Evolutionary conservation across 768 basidiomycete species (phyloP), one percentile per base, ranked within the genome.

Genomic region (Leucogyrophana mollusca): DNA sequence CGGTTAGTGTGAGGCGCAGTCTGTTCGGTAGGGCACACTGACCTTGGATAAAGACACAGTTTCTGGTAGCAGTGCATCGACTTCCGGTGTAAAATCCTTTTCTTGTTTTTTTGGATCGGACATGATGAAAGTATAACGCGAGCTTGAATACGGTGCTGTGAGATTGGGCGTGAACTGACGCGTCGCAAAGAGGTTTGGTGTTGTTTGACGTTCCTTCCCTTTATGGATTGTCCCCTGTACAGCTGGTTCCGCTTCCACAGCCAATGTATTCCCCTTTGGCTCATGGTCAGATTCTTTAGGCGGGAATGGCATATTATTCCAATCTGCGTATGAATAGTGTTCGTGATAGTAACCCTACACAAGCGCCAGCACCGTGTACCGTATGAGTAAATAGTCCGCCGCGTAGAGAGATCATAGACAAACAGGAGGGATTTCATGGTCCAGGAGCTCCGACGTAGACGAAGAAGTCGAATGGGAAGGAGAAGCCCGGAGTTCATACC

Each of bases 61-160:
- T 59, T 90, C 82, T 22, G 85, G 85, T 5, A 94, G 66, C 3
- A 93, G 66, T 8, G 72, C 73, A 58, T 89, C 79, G 4, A 94
- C 93, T 65, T 97, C 93, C 42, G 78, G 73, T 0, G 90, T 87
- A 55, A 76, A 96, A 62, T 97, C 94, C 62, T 80, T 85, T 62
- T 91, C 89, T 67, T 90, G 85, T 67, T 89, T 87, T 72, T 83
- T 85, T 66, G 80, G 78, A 55, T 90, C 89, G 34, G 87, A 74
- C 88, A 90, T 90, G 58, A 66, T 77, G 66, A 71, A 72, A 44
- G 58, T 61, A 54, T 70, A 55, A 62, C 60, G 58, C 56, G 59
- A 61, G 64, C 68, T 63, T 64, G 68, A 59, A 69, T 67, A 71
- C 59, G 66, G 64, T 65, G 68, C 67, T 56, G 56, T 51, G 47